Evolutionary conservation across 1,139 yeast species (phyloP).

Genomic region (Geotrichum cucujoidarum): DNA sequence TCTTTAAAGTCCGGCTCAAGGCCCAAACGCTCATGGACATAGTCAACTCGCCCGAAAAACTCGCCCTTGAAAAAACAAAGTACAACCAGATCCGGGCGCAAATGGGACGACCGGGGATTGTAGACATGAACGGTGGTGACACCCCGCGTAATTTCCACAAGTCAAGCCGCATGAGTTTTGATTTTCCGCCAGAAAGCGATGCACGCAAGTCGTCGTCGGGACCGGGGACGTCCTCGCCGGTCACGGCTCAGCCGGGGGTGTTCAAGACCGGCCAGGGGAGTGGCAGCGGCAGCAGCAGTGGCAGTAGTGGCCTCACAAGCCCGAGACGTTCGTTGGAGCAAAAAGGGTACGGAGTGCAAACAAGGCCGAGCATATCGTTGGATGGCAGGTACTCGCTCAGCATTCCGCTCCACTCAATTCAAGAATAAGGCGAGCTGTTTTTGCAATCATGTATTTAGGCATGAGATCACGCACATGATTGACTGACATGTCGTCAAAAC

Average conservation of each 20-base stretch:
- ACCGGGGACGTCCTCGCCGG: not conserved
- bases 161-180: constrained; percentile 14
- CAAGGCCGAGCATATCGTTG: constrained; percentile 12
- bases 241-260: not conserved
- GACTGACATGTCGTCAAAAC: too few species aligned
- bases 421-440: constrained; percentile 12
- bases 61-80: constrained; percentile 31
- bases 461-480: too few species aligned
- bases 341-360: not conserved
- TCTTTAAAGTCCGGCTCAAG: constrained; percentile 30
- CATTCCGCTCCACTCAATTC: constrained; percentile 18
- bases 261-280: too few species aligned
- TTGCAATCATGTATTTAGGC: too few species aligned
- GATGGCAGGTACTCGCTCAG: constrained; percentile 24
- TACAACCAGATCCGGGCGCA: constrained; percentile 31
- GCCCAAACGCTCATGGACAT: constrained; percentile 31
- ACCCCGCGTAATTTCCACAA: constrained; percentile 15
- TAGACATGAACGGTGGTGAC: constrained; percentile 25
- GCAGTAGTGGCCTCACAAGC: constrained; percentile 9
- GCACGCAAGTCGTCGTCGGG: constrained; percentile 1
- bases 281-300: not conserved
- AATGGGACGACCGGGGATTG: constrained; percentile 33
- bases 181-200: constrained; percentile 1
- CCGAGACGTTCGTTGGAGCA: constrained; percentile 16
- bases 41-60: constrained; percentile 30